Evolutionary conservation across 768 basidiomycete species (phyloP).

Genomic region (Leccinum subtestaceum): DNA sequence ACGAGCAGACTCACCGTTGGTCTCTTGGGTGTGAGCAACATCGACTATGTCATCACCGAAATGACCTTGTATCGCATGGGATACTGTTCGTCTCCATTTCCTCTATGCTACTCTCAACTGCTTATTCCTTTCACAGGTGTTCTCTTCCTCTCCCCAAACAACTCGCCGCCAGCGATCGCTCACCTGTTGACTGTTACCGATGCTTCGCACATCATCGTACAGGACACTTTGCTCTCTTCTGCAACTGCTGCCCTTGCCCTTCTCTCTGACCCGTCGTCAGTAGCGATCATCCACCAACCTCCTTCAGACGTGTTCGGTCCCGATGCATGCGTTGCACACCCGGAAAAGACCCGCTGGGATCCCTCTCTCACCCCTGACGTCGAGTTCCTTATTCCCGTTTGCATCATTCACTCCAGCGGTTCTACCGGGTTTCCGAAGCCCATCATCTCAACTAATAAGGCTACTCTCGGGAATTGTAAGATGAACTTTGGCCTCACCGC

Average conservation of each 20-base stretch:
- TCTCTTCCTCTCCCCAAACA: constrained; percentile 42
- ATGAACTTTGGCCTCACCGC: constrained; percentile 27
- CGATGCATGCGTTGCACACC: constrained; percentile 12
- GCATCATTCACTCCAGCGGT: constrained; percentile 28
- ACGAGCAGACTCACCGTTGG: constrained; percentile 26
- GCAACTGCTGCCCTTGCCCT: constrained; percentile 16
- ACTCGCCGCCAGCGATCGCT: constrained; percentile 45
- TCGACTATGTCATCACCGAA: constrained; percentile 27
- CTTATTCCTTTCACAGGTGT: constrained; percentile 14
- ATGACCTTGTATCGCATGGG: constrained; percentile 31
- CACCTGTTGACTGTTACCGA: constrained; percentile 37
- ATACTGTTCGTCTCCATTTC: constrained; percentile 22
- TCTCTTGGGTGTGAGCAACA: constrained; percentile 26
- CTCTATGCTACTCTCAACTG: neutral
- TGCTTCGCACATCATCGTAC: constrained; percentile 23
- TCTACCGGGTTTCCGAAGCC: constrained; percentile 50
- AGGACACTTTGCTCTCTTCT: constrained; percentile 13
- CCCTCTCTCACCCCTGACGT: constrained; percentile 18
- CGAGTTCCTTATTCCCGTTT: constrained; percentile 21
- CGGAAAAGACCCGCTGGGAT: constrained; percentile 25
- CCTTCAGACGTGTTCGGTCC: constrained; percentile 15
- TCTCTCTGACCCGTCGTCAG: constrained; percentile 20
- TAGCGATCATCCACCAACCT: constrained; percentile 25
- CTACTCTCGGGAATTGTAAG: constrained; percentile 34
- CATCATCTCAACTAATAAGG: constrained; percentile 37